Evolutionary conservation across 768 basidiomycete species (phyloP).

Genomic region (Pisolithus microcarpus): DNA sequence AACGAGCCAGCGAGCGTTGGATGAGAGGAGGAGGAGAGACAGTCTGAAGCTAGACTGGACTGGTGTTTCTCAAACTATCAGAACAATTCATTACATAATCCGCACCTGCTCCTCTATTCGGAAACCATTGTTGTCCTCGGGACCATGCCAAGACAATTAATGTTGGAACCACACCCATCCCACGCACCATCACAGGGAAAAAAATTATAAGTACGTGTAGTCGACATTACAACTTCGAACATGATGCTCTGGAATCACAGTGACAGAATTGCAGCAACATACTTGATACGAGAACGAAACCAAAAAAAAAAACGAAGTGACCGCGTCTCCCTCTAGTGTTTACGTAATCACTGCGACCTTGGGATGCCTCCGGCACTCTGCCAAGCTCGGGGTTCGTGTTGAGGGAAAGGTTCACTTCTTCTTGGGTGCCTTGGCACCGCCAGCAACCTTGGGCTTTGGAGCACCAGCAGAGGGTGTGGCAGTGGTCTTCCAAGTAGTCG

Average conservation of each 20-base stretch:
- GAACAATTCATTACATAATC: too few species aligned
- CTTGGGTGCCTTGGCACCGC: conserved; percentile 21
- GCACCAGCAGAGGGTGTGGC: conserved; percentile 15
- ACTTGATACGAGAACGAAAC: background rate
- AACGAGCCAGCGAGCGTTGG: conserved; percentile 4
- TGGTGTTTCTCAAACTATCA: too few species aligned
- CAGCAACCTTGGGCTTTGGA: conserved; percentile 15
- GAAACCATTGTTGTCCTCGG: too few species aligned
- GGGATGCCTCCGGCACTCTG: background rate
- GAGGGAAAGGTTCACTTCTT: conserved; percentile 6
- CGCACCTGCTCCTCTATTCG: too few species aligned
- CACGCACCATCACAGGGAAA: background rate
- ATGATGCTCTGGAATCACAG: background rate
- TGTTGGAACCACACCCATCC: too few species aligned
- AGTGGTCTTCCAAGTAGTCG: conserved; percentile 16
- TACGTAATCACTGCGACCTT: background rate
- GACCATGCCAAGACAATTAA: too few species aligned
- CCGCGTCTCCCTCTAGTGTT: background rate
- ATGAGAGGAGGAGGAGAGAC: background rate
- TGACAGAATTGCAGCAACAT: background rate
- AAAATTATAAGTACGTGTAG: background rate
- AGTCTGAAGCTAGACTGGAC: background rate
- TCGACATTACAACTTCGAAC: background rate
- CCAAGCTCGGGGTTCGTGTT: background rate
- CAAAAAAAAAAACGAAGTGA: background rate